Evolutionary conservation across 2,329 filamentous ascomycete species (phyloP).

Genomic region (Ophiostoma triangulosporum): DNA sequence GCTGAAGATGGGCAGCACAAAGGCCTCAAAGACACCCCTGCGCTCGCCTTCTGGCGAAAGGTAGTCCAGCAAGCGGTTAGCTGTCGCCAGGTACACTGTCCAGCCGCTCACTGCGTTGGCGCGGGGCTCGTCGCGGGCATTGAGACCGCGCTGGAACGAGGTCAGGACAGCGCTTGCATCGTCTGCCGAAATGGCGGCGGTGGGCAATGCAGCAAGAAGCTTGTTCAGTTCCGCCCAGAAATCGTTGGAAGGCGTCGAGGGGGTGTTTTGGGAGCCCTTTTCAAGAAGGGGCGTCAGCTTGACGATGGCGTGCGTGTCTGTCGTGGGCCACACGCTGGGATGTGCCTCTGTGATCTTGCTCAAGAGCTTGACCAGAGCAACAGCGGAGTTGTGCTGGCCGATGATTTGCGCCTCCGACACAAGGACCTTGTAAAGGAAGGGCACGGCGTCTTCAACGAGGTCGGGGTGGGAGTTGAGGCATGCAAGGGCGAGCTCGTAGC

Average conservation of each 20-base stretch:
- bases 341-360: slow-evolving; percentile 48
- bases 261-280: slow-evolving; percentile 71
- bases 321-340: slow-evolving; percentile 62
- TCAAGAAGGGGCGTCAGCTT: slow-evolving; percentile 61
- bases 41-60: slow-evolving; percentile 33
- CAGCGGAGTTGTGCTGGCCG: slow-evolving; percentile 59
- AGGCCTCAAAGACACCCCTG: slow-evolving; percentile 30
- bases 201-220: slow-evolving; percentile 48
- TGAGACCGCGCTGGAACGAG: slow-evolving; percentile 58
- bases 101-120: slow-evolving; percentile 57
- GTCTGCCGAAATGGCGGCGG: slow-evolving; percentile 28
- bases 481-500: slow-evolving; percentile 36
- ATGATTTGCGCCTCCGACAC: slow-evolving; percentile 61
- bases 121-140: slow-evolving; percentile 59
- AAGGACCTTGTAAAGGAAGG: slow-evolving; percentile 43
- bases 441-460: slow-evolving; percentile 34
- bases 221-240: slow-evolving; percentile 61
- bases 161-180: slow-evolving; percentile 48
- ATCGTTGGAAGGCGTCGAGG: slow-evolving; percentile 25
- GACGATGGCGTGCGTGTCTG: slow-evolving; percentile 37
- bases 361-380: slow-evolving; percentile 56
- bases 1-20: slow-evolving; percentile 40
- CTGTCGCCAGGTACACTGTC: slow-evolving; percentile 57
- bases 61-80: slow-evolving; percentile 36
- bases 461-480: slow-evolving; percentile 34